Evolutionary conservation across 1,284 basidiomycete species (phyloP).

Genomic region (Trametes hirsuta): DNA sequence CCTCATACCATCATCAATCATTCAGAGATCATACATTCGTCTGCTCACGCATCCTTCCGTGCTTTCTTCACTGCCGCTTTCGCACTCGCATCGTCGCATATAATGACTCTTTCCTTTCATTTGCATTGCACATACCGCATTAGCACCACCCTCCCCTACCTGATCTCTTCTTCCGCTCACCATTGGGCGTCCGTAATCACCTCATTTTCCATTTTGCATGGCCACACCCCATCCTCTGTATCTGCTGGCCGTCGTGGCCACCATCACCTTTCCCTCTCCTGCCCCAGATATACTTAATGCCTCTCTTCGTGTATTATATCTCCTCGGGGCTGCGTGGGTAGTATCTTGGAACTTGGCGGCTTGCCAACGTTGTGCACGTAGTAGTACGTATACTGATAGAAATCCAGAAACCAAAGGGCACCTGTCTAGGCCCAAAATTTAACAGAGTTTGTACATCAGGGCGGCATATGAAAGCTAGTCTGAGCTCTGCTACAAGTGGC

Average conservation of each 20-base stretch:
- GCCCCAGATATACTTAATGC: conserved; percentile 1
- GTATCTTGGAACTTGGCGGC: conserved; percentile 4
- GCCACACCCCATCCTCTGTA: not conserved
- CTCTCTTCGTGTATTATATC: conserved; percentile 8
- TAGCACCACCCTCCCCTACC: not conserved
- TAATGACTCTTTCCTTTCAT: conserved; percentile 10
- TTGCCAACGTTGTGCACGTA: not conserved
- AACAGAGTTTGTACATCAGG: too few species aligned
- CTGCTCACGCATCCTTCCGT: not conserved
- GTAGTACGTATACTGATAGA: conserved; percentile 9
- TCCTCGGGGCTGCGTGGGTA: not conserved
- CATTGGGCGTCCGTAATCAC: not conserved
- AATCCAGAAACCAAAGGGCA: not conserved
- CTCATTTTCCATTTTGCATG: not conserved
- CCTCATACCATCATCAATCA: conserved; percentile 5
- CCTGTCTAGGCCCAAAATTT: too few species aligned
- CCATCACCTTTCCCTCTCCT: not conserved
- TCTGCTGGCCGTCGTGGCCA: not conserved
- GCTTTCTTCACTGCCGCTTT: conserved; percentile 9
- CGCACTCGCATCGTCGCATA: conserved; percentile 8
- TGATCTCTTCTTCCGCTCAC: not conserved
- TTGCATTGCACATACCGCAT: conserved; percentile 15
- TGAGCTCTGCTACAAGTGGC: too few species aligned
- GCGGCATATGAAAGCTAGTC: too few species aligned
- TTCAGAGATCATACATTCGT: not conserved